Conservation (phyloP, 495 filamentous ascomycete species). For the Neurospora sp. region DNA sequence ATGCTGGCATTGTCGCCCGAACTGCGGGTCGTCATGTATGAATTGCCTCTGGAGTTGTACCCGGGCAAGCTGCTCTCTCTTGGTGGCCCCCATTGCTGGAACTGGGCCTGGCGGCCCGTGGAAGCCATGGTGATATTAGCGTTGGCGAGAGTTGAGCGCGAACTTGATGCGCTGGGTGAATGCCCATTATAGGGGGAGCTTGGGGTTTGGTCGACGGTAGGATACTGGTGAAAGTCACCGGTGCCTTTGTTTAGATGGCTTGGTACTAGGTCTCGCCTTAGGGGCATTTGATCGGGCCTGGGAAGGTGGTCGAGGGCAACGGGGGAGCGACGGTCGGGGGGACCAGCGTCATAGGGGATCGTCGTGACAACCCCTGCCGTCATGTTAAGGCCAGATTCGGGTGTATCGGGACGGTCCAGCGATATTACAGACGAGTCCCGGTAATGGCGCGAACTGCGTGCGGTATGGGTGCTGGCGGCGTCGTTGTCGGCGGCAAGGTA, state of each 20-base stretch:
- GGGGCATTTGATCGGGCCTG: constrained; percentile 52
- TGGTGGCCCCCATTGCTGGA: constrained; percentile 65
- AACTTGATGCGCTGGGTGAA: constrained; percentile 52
- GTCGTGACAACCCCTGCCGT: constrained; percentile 81
- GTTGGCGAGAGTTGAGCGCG: constrained; percentile 58
- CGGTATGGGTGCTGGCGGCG: constrained; percentile 46
- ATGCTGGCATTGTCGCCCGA: constrained; percentile 37
- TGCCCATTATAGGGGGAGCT: constrained; percentile 43
- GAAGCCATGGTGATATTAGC: constrained; percentile 57
- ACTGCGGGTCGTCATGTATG: constrained; percentile 46
- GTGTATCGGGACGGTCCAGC: constrained; percentile 49
- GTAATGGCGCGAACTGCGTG: constrained; percentile 69
- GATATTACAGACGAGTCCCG: constrained; percentile 70
- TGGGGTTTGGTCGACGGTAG: constrained; percentile 51
- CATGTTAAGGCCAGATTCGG: constrained; percentile 49
- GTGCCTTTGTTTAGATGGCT: constrained; percentile 71
- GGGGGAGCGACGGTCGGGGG: constrained; percentile 56
- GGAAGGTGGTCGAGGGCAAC: constrained; percentile 68
- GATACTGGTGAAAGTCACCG: constrained; percentile 85
- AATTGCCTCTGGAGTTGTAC: constrained; percentile 50
- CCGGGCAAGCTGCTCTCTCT: constrained; percentile 41
- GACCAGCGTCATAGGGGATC: constrained; percentile 77
- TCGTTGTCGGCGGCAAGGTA: constrained; percentile 42
- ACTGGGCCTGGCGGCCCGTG: constrained; percentile 58
- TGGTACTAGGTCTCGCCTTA: constrained; percentile 61